phyloP scores from a whole-genome alignment of 352 stramenopile genomes.

The Phytophthora multivora region DNA sequence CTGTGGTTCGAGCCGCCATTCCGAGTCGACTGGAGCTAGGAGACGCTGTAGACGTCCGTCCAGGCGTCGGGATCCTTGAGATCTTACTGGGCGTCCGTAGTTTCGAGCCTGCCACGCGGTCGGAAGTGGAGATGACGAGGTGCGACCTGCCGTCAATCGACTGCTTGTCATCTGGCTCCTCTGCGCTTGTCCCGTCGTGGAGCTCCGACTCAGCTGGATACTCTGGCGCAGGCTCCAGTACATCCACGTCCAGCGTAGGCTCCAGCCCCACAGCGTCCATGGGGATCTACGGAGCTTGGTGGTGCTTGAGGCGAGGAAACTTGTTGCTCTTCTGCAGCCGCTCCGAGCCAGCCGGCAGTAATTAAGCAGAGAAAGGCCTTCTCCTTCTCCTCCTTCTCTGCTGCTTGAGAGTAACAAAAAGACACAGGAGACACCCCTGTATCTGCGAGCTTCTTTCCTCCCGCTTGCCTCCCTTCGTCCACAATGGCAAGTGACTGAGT shows the following conservation, averaged over 20 bases:
- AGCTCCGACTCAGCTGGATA: slow-evolving; percentile 14
- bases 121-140: slow-evolving; percentile 26
- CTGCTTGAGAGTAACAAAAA: not conserved
- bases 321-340: slow-evolving; percentile 13
- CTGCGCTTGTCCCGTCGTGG: slow-evolving; percentile 15
- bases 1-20: slow-evolving; percentile 45
- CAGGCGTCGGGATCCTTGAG: slow-evolving; percentile 30
- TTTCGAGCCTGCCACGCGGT: slow-evolving; percentile 17
- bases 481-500: slow-evolving; percentile 3
- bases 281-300: slow-evolving; percentile 8
- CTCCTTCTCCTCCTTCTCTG: not conserved
- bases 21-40: slow-evolving; percentile 35
- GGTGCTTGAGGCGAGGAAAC: not conserved
- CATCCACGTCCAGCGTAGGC: slow-evolving; percentile 9
- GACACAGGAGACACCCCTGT: not conserved
- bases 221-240: slow-evolving; percentile 3
- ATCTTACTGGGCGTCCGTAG: slow-evolving; percentile 33
- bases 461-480: slow-evolving; percentile 2
- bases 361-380: slow-evolving; percentile 23
- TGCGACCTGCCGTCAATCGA: slow-evolving; percentile 23
- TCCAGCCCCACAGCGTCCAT: slow-evolving; percentile 7
- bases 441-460: not conserved
- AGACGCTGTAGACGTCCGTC: slow-evolving; percentile 1
- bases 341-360: slow-evolving; percentile 20
- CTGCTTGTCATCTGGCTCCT: slow-evolving; percentile 7